A percentile compares a stretch with the other conserved stretches of the same genome.
These are phyloP conservation scores for Stentor coeruleus DNA, from an alignment of 73 alveolate species.

Conservation along the genomic window DNA sequence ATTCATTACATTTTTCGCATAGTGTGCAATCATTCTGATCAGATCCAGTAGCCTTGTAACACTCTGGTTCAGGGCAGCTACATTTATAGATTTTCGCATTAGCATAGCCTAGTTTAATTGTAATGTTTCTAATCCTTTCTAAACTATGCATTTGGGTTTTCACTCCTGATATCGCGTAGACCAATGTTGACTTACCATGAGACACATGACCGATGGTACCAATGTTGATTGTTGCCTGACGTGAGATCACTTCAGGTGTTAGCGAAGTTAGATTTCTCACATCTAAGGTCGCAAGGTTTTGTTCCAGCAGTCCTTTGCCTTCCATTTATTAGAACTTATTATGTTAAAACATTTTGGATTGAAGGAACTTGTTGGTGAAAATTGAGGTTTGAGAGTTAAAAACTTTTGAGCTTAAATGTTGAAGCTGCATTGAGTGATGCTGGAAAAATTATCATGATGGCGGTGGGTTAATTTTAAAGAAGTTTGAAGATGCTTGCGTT, in stretches of 20 bases:
- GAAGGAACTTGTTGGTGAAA: no score
- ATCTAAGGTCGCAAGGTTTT: conserved; percentile 53
- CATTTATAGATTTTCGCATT: conserved; percentile 98
- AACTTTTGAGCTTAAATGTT: no score
- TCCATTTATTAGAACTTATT: neutral
- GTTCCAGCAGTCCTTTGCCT: conserved; percentile 24
- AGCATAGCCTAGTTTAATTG: conserved; percentile 99
- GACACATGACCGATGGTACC: conserved; percentile 99
- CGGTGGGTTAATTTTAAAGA: no score
- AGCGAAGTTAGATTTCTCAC: conserved; percentile 80
- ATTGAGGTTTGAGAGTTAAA: no score
- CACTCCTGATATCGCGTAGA: conserved; percentile 32
- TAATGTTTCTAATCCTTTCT: conserved; percentile 95
- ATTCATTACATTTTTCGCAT: conserved; percentile 76
- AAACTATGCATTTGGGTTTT: neutral
- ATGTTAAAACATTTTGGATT: no score
- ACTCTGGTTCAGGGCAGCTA: conserved; percentile 92
- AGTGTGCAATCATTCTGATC: conserved; percentile 68
- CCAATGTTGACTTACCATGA: conserved; percentile 99
- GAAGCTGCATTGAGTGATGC: no score
- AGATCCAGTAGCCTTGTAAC: conserved; percentile 70
- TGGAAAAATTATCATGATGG: no score
- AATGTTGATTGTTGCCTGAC: conserved; percentile 91
- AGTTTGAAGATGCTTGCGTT: no score
- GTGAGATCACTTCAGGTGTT: conserved; percentile 92